Conservation (phyloP, 2,329 filamentous ascomycete genomes). For the Talaromyces verruculosus region DNA sequence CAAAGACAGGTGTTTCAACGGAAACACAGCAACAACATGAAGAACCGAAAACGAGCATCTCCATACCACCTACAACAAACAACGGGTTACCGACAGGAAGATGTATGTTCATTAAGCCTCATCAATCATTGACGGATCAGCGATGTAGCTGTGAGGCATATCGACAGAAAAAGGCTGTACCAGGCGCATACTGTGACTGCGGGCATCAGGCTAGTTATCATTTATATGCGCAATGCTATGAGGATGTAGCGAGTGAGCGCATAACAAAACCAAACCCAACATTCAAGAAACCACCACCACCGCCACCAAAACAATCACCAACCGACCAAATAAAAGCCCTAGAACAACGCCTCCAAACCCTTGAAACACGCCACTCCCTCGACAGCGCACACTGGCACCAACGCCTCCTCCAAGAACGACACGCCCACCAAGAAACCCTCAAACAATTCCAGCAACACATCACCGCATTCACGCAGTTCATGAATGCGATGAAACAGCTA, state of each 20-base stretch:
- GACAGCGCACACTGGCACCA: not conserved
- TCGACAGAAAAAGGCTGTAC: not conserved
- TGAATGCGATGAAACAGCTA: not conserved
- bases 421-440: not conserved
- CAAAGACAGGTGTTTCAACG: not conserved
- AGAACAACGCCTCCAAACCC: not conserved
- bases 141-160: not conserved
- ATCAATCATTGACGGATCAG: not conserved
- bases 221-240: not conserved
- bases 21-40: not conserved
- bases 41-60: not conserved
- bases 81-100: not conserved
- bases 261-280: not conserved
- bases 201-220: conserved; percentile 1
- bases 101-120: not conserved
- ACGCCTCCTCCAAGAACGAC: not conserved
- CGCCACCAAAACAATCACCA: not conserved
- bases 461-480: not conserved
- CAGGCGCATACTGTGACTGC: not conserved
- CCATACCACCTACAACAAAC: not conserved
- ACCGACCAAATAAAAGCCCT: not conserved
- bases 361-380: not conserved
- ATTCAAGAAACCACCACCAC: not conserved
- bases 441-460: not conserved
- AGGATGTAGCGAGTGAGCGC: not conserved